Conservation (phyloP, 257 asterid species). For the Nicotiana sylvestris region DNA sequence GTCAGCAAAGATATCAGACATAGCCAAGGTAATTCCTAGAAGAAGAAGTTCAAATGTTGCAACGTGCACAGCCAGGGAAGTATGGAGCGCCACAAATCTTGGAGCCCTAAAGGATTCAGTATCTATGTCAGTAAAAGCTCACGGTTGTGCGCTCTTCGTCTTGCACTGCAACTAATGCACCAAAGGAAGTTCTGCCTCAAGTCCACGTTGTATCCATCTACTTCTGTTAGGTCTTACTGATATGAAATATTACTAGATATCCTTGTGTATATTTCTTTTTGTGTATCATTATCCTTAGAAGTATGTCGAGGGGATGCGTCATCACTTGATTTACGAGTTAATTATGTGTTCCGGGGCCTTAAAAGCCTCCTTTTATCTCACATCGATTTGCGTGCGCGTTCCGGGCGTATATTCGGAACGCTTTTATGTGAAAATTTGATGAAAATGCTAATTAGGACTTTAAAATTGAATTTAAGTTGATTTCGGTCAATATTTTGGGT, state of each 20-base stretch:
- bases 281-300: neutral
- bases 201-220: neutral
- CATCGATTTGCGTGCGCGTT: too few species aligned
- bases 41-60: neutral
- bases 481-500: too few species aligned
- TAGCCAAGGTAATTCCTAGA: conserved; percentile 45
- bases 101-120: conserved; percentile 43
- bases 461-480: too few species aligned
- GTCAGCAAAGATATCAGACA: conserved; percentile 42
- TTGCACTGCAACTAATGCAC: conserved; percentile 39
- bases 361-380: too few species aligned
- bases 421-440: too few species aligned
- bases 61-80: conserved; percentile 57
- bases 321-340: too few species aligned
- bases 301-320: neutral
- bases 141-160: conserved; percentile 70
- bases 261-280: neutral
- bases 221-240: neutral
- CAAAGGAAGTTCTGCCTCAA: neutral
- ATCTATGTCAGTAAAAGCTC: conserved; percentile 41
- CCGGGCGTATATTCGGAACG: too few species aligned
- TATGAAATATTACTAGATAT: neutral
- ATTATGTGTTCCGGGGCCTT: too few species aligned
- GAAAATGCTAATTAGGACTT: too few species aligned
- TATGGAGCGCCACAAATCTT: conserved; percentile 65